Evolutionary conservation across 1,139 yeast species (phyloP).

Genomic region (Suhomyces coccinellae): DNA sequence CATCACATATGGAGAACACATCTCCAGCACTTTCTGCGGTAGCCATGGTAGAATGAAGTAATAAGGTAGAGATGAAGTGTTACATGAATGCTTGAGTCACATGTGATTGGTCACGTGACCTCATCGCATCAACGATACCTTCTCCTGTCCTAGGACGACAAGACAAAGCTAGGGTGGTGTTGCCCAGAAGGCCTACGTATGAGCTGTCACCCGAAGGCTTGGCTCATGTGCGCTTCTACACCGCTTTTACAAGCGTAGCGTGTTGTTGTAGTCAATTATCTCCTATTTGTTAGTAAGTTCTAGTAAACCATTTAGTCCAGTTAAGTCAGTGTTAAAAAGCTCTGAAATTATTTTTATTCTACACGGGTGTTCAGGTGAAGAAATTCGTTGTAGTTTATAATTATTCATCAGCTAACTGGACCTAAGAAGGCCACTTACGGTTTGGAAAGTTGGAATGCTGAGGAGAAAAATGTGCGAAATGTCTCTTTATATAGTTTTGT

Average conservation of each 20-base stretch:
- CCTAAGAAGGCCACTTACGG: conserved; percentile 4
- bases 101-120: not conserved
- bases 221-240: too few relatives aligned
- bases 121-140: not conserved
- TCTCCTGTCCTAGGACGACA: not conserved
- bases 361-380: conserved; percentile 66
- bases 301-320: conserved; percentile 2
- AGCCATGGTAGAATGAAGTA: not conserved
- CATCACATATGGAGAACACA: conserved; percentile 54
- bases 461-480: conserved; percentile 6
- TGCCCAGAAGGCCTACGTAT: too few relatives aligned
- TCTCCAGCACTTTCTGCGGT: conserved; percentile 4
- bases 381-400: conserved; percentile 54
- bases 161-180: too few relatives aligned
- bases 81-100: not conserved
- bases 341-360: conserved; percentile 56
- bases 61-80: not conserved
- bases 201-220: too few relatives aligned
- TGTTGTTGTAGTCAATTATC: not conserved
- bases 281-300: conserved; percentile 15
- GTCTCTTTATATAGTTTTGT: conserved; percentile 4
- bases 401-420: conserved; percentile 37
- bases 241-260: not conserved
- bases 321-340: conserved; percentile 66
- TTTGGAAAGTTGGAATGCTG: not conserved